Percentiles rank a stretch among this genome's conserved stretches.
Conservation (phyloP, 768 basidiomycete species). For the Daedalea quercina region DNA sequence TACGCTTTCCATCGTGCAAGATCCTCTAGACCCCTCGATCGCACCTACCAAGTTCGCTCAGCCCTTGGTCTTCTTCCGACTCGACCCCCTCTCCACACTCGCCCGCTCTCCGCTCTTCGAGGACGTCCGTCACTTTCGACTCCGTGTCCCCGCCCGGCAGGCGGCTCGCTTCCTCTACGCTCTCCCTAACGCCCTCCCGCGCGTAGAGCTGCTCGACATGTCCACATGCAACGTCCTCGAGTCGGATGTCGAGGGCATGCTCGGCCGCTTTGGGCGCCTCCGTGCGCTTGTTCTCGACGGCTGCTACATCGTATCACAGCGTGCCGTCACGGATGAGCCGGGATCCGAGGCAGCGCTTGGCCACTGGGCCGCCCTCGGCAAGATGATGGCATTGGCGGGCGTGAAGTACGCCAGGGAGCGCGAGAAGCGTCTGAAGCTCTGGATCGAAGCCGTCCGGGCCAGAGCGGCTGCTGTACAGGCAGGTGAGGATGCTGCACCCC, state of each 20-base stretch:
- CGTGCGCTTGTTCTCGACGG: conserved; percentile 67
- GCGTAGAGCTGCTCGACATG: conserved; percentile 62
- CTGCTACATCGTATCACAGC: conserved; percentile 31
- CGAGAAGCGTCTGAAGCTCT: conserved; percentile 53
- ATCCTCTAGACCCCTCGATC: conserved; percentile 41
- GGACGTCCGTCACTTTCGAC: conserved; percentile 46
- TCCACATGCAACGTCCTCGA: conserved; percentile 59
- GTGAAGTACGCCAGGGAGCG: conserved; percentile 55
- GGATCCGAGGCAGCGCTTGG: conserved; percentile 41
- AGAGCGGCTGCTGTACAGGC: not conserved
- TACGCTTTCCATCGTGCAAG: conserved; percentile 59
- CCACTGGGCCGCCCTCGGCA: conserved; percentile 57
- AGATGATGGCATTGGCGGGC: conserved; percentile 53
- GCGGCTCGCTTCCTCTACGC: conserved; percentile 37
- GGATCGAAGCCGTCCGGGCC: conserved; percentile 32
- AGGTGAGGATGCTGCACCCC: not conserved
- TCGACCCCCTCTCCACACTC: conserved; percentile 50
- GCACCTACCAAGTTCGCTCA: conserved; percentile 57
- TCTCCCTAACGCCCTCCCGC: conserved; percentile 31
- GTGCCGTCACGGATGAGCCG: conserved; percentile 28
- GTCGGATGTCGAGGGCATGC: conserved; percentile 45
- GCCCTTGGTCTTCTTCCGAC: conserved; percentile 78
- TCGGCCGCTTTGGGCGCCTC: conserved; percentile 44
- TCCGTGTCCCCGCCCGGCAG: conserved; percentile 68
- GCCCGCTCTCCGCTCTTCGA: conserved; percentile 35